These are phyloP conservation scores for Vaccinium corymbosum DNA, from an alignment of 148 eudicot species.

Conservation along the genomic window DNA sequence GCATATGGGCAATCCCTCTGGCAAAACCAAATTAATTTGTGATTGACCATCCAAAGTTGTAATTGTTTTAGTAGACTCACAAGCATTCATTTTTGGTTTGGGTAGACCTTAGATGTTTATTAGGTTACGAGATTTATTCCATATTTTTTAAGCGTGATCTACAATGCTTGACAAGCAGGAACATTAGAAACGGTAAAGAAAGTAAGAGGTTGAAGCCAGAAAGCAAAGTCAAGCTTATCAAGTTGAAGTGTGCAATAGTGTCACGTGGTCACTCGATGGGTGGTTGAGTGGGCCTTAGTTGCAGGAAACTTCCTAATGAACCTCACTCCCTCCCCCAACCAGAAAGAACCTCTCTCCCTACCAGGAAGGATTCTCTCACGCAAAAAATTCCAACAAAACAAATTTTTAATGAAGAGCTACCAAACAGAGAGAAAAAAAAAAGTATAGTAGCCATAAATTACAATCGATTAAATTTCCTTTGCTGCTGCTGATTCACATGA, in stretches of 20 bases:
- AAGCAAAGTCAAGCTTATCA: neutral
- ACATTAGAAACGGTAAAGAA: neutral
- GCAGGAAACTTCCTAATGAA: constrained; percentile 1
- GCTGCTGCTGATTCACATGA: neutral
- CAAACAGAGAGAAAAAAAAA: neutral
- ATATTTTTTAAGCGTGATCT: neutral
- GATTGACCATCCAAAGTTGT: neutral
- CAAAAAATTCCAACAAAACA: neutral
- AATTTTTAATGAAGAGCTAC: neutral
- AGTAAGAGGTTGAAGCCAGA: neutral
- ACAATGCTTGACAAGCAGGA: constrained; percentile 3
- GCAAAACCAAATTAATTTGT: neutral
- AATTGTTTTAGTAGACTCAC: neutral
- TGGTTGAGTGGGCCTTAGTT: neutral
- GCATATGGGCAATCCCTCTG: neutral
- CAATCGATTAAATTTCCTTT: neutral
- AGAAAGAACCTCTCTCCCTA: neutral
- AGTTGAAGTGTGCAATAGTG: neutral
- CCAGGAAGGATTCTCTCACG: neutral
- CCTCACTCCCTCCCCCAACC: no score
- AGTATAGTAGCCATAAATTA: neutral
- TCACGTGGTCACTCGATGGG: neutral
- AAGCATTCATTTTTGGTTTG: neutral
- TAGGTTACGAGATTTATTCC: neutral
- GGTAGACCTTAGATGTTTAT: neutral